Conservation (phyloP, 169 alveolate genomes). For the Condylostoma magnum region DNA sequence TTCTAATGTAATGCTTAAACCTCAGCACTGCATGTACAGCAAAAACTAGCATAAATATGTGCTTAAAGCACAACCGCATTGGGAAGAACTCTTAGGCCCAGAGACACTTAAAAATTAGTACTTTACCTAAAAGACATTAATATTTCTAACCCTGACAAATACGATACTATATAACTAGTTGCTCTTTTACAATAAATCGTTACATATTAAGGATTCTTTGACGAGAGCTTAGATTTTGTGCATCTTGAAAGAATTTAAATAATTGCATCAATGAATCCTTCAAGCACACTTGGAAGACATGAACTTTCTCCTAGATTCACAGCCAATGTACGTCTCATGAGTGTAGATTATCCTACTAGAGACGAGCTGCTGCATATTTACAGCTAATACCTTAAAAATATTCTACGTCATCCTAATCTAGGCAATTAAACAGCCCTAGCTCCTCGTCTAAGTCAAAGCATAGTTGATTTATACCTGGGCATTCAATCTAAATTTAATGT, state of each 20-base stretch:
- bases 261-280: slow-evolving; percentile 99
- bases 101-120: slow-evolving; percentile 91
- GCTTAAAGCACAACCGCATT: slow-evolving; percentile 99
- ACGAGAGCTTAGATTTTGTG: slow-evolving; percentile 91
- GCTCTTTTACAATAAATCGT: slow-evolving; percentile 93
- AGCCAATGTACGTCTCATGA: slow-evolving; percentile 93
- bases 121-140: slow-evolving; percentile 96
- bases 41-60: no score
- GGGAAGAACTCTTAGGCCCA: slow-evolving; percentile 97
- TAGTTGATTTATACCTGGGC: slow-evolving; percentile 70
- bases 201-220: slow-evolving; percentile 97
- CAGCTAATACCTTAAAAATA: slow-evolving; percentile 79
- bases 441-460: slow-evolving; percentile 61
- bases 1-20: slow-evolving; percentile 94
- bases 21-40: slow-evolving; percentile 94
- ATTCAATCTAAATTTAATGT: slow-evolving; percentile 72
- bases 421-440: background rate
- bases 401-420: slow-evolving; percentile 22
- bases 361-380: slow-evolving; percentile 94
- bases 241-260: slow-evolving; percentile 95
- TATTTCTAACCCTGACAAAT: slow-evolving; percentile 96
- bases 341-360: slow-evolving; percentile 98
- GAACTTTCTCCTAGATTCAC: slow-evolving; percentile 95
- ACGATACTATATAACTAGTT: slow-evolving; percentile 96
- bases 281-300: slow-evolving; percentile 97